Evolutionary conservation across 441 rosid genomes (phyloP), one percentile per base, ranked within the genome.

Genomic region (Croton laevigatus): DNA sequence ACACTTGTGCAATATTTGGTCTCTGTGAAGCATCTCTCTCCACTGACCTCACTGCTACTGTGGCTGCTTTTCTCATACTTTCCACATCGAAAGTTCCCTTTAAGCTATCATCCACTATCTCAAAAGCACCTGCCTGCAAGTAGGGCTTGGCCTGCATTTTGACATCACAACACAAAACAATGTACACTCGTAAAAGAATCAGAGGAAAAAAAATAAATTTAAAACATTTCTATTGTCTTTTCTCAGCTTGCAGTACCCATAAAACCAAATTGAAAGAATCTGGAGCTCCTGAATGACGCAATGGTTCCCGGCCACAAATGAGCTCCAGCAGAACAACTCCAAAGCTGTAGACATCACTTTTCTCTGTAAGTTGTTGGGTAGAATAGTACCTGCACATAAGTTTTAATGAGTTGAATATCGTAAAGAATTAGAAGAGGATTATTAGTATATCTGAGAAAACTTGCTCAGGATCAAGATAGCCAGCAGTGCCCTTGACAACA

Each of bases 391-490:
- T 93, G 83, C 73, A 71, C 68, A 66, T 45, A 3, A 65, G 58
- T 44, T 68, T 3, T 16, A 53, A 4, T 71, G 42, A 78, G 71
- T 67, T 42, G 6, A 6, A 5, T 17, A 40, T 64, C 49, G 23
- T 69, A 63, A 4, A 59, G 57, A 73, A 19, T 16, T 57, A 40
- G 61, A 23, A 68, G 52, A 20, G 38, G 20, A 38, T 19, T 8
- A 64, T 72, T 40, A 40, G 32, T 27, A 37, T 46, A 4, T 51
- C 44, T 17, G 10, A 57, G 44, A 67, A 75, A 53, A 70, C 87
- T 66, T 83, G 91, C 98, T 94, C 97, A 44, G 97, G 98, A 63
- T 94, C 98, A 19, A 94, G 93, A 84, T 94, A 94, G 59, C 98
- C 98, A 7, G 97, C 97, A 5, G 98, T 90, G 79, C 97, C 97